Percentiles rank a stretch among this genome's conserved stretches.
phyloP scores from a whole-genome alignment of 192 early-diverging fungal species.

The Rhizophlyctis rosea region DNA sequence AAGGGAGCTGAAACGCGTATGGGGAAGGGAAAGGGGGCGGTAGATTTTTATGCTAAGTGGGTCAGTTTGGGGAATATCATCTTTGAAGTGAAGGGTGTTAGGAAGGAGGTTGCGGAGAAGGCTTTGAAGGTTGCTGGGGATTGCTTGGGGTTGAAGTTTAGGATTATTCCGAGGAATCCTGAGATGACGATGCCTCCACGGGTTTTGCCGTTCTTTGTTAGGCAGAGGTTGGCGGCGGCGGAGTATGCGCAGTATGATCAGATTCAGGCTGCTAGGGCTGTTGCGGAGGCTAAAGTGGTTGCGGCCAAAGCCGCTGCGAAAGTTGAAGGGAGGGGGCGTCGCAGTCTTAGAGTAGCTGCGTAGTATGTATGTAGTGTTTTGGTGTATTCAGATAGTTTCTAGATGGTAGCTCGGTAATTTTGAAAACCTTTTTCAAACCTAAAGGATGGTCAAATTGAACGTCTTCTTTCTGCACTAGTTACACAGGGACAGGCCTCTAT shows the following conservation, averaged over 20 bases:
- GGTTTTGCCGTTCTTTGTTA: slow-evolving; percentile 33
- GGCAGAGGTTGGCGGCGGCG: slow-evolving; percentile 6
- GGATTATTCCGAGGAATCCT: slow-evolving; percentile 48
- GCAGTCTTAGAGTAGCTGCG: too few relatives aligned
- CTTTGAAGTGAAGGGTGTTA: slow-evolving; percentile 82
- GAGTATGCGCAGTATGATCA: slow-evolving; percentile 27
- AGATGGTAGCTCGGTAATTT: too few relatives aligned
- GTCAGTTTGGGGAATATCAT: slow-evolving; percentile 85
- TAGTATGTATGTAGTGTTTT: too few relatives aligned
- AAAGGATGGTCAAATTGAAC: too few relatives aligned
- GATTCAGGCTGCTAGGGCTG: neutral
- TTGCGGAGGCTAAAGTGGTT: neutral
- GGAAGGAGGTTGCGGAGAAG: slow-evolving; percentile 78
- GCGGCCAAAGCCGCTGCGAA: slow-evolving; percentile 1
- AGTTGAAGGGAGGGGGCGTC: too few relatives aligned
- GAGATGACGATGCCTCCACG: slow-evolving; percentile 27
- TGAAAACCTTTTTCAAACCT: too few relatives aligned
- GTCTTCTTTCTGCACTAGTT: too few relatives aligned
- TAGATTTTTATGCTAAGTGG: slow-evolving; percentile 90
- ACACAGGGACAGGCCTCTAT: too few relatives aligned
- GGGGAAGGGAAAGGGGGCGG: slow-evolving; percentile 95
- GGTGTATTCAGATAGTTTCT: too few relatives aligned
- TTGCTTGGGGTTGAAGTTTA: slow-evolving; percentile 65
- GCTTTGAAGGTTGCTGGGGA: slow-evolving; percentile 64
- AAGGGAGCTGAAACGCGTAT: slow-evolving; percentile 92